These are phyloP conservation scores for Sambucus nigra DNA, from an alignment of 129 eudicot species.

Conservation along the genomic window DNA sequence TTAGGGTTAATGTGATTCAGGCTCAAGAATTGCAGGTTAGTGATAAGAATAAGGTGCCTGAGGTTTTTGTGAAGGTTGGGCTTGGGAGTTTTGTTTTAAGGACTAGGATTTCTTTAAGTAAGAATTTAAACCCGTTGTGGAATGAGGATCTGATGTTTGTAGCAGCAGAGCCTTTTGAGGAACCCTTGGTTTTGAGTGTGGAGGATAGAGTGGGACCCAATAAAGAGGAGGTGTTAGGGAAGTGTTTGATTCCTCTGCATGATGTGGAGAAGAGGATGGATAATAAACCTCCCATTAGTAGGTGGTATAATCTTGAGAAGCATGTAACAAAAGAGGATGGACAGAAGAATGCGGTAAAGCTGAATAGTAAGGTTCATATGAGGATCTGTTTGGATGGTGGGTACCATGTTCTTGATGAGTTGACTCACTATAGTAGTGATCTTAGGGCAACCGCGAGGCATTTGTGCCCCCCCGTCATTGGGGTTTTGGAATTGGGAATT, in stretches of 20 bases:
- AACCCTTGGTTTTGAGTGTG: conserved; percentile 31
- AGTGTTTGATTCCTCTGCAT: conserved; percentile 26
- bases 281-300: conserved; percentile 16
- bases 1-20: conserved; percentile 49
- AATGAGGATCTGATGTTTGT: conserved; percentile 52
- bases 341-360: conserved; percentile 20
- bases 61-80: conserved; percentile 31
- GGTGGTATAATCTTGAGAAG: conserved; percentile 42
- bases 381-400: conserved; percentile 51
- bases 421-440: conserved; percentile 52
- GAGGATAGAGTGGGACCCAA: conserved; percentile 31
- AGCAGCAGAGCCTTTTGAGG: conserved; percentile 55
- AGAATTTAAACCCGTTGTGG: conserved; percentile 28
- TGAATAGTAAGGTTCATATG: conserved; percentile 31
- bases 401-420: conserved; percentile 54
- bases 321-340: conserved; percentile 15
- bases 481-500: conserved; percentile 42
- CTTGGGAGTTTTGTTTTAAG: conserved; percentile 29
- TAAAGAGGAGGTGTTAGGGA: conserved; percentile 35
- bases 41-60: conserved; percentile 32
- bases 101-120: conserved; percentile 30
- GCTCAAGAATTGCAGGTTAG: conserved; percentile 32
- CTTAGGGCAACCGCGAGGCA: conserved; percentile 39
- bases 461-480: conserved; percentile 37
- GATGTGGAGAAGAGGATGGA: conserved; percentile 34